Evolutionary conservation across 202 grass and related monocot species (phyloP).

Genomic region (Digitaria exilis): DNA sequence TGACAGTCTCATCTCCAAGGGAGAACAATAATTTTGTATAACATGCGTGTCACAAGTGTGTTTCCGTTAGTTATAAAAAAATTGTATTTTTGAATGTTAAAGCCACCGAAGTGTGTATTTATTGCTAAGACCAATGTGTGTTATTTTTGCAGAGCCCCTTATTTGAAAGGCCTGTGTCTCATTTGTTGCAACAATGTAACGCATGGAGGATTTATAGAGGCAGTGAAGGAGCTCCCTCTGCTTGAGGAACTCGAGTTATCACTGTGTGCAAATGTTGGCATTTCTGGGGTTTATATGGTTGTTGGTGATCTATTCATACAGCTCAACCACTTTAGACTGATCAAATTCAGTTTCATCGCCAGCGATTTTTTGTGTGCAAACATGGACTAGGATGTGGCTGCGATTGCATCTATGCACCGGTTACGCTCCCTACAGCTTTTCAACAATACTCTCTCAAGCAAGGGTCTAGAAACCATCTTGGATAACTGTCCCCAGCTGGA

Average conservation of each 20-base stretch:
- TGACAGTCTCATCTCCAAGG: too few species aligned
- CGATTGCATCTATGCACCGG: background rate
- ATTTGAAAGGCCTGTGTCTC: constrained; percentile 15
- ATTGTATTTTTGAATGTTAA: too few species aligned
- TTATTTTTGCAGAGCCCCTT: background rate
- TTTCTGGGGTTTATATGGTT: background rate
- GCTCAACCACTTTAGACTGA: constrained; percentile 23
- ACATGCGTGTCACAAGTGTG: too few species aligned
- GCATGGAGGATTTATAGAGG: background rate
- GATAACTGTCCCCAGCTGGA: background rate
- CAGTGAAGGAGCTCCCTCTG: background rate
- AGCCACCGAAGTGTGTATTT: too few species aligned
- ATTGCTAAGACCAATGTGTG: too few species aligned
- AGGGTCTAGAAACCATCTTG: background rate
- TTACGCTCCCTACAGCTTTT: constrained; percentile 3
- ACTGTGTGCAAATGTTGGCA: background rate
- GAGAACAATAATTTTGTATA: too few species aligned
- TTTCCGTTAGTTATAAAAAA: too few species aligned
- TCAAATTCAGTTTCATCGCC: too few species aligned
- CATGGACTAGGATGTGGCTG: background rate
- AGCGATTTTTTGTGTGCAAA: too few species aligned
- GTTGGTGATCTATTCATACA: constrained; percentile 6
- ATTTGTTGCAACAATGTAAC: constrained; percentile 1
- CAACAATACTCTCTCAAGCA: background rate
- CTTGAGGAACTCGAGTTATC: constrained; percentile 41